phyloP scores from a whole-genome alignment of 306 rosid genomes.

The Sindora glabra region DNA sequence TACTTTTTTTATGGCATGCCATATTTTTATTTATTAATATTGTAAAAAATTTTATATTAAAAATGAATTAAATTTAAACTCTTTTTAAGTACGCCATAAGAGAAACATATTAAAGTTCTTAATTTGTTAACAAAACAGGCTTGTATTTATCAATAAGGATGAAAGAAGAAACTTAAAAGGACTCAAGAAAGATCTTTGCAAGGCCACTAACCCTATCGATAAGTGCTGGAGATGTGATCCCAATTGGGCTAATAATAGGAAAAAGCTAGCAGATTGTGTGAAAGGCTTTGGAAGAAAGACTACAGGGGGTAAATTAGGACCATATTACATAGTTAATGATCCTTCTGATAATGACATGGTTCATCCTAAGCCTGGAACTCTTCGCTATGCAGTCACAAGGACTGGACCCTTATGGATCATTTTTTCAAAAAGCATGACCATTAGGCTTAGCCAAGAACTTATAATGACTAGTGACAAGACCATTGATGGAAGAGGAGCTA shows the following conservation, averaged over 20 bases:
- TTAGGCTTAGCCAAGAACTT: slow-evolving; percentile 49
- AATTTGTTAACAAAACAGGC: too few species aligned
- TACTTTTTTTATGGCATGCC: too few species aligned
- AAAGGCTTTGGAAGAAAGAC: slow-evolving; percentile 60
- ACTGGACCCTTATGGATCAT: slow-evolving; percentile 61
- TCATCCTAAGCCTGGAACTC: slow-evolving; percentile 51
- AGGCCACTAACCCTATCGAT: slow-evolving; percentile 69
- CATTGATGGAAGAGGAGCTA: slow-evolving; percentile 65
- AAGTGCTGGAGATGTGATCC: slow-evolving; percentile 80
- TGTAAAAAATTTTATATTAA: too few species aligned
- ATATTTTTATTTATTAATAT: too few species aligned
- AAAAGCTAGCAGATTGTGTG: slow-evolving; percentile 45
- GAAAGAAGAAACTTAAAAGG: slow-evolving; percentile 31
- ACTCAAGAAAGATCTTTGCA: slow-evolving; percentile 11
- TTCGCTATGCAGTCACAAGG: slow-evolving; percentile 60
- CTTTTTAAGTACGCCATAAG: too few species aligned
- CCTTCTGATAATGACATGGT: slow-evolving; percentile 46
- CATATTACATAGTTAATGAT: slow-evolving; percentile 43
- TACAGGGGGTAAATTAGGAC: slow-evolving; percentile 53
- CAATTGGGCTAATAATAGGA: slow-evolving; percentile 53
- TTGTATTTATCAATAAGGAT: neutral
- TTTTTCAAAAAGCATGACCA: slow-evolving; percentile 46
- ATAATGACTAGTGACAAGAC: slow-evolving; percentile 54
- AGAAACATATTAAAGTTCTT: too few species aligned
- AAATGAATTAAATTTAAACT: too few species aligned